phyloP scores from a whole-genome alignment of 805 yeast genomes.

The Candida ponderosae region DNA sequence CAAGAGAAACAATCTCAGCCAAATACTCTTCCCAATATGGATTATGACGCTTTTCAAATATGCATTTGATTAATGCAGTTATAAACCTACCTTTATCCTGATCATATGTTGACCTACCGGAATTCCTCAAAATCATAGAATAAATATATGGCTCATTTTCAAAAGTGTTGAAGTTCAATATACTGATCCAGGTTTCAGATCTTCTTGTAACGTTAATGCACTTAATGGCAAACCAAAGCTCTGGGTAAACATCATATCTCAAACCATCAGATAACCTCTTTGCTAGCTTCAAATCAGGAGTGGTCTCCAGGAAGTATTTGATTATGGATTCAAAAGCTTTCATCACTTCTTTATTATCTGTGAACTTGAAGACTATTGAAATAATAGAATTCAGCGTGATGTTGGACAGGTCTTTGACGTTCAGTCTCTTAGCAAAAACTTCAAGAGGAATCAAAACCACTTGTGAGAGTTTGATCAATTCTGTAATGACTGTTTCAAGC shows the following conservation, averaged over 20 bases:
- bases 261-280: constrained; percentile 8
- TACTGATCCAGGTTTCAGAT: constrained; percentile 15
- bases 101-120: constrained; percentile 8
- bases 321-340: constrained; percentile 2
- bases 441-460: no score
- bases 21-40: constrained; percentile 11
- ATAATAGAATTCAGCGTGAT: constrained; percentile 8
- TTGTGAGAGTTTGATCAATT: no score
- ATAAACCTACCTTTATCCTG: constrained; percentile 12
- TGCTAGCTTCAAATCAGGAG: constrained; percentile 4
- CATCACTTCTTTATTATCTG: constrained; percentile 5
- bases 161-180: constrained; percentile 14
- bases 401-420: background rate
- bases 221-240: constrained; percentile 15
- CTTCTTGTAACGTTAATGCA: constrained; percentile 9
- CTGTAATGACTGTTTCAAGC: no score
- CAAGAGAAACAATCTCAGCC: constrained; percentile 11
- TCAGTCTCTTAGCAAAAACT: background rate
- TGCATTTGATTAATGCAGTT: constrained; percentile 8
- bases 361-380: constrained; percentile 4
- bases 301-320: background rate
- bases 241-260: constrained; percentile 11
- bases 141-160: constrained; percentile 14
- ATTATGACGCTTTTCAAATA: constrained; percentile 6
- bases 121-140: constrained; percentile 12